phyloP scores from a whole-genome alignment of 495 filamentous ascomycete species.

The Cladorrhinum samala region DNA sequence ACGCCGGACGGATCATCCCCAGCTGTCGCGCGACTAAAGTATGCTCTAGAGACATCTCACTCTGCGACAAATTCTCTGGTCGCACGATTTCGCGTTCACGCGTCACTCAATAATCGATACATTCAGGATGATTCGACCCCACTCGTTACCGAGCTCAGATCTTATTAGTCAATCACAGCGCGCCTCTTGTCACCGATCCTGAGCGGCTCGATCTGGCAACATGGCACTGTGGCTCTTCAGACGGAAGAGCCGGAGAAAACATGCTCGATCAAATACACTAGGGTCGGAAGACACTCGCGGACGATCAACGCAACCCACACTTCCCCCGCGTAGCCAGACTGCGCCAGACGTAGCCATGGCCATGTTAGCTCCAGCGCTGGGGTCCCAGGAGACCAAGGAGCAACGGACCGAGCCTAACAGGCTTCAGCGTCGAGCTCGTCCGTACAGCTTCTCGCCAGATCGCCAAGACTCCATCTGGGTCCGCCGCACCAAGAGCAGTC shows the following conservation, averaged over 20 bases:
- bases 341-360: conserved; percentile 22
- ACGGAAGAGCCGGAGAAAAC: conserved; percentile 53
- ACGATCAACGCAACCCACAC: conserved; percentile 20
- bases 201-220: conserved; percentile 1
- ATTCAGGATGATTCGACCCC: conserved; percentile 23
- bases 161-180: conserved; percentile 3
- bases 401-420: conserved; percentile 40
- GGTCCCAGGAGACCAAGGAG: conserved; percentile 20
- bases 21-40: no score
- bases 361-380: conserved; percentile 10
- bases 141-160: conserved; percentile 6
- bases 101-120: neutral
- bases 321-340: conserved; percentile 34
- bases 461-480: conserved; percentile 42
- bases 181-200: neutral
- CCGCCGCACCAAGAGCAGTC: conserved; percentile 20
- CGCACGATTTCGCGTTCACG: conserved; percentile 12
- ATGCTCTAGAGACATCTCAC: conserved; percentile 19
- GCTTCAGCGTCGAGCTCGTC: conserved; percentile 40
- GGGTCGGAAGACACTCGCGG: conserved; percentile 26
- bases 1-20: no score
- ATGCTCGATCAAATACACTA: conserved; percentile 32
- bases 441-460: conserved; percentile 50
- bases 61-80: conserved; percentile 8
- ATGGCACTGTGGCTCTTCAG: conserved; percentile 80